These are phyloP conservation scores for Colletotrichum abscissum DNA, from an alignment of 2,329 filamentous ascomycete genomes.

Conservation along the genomic window DNA sequence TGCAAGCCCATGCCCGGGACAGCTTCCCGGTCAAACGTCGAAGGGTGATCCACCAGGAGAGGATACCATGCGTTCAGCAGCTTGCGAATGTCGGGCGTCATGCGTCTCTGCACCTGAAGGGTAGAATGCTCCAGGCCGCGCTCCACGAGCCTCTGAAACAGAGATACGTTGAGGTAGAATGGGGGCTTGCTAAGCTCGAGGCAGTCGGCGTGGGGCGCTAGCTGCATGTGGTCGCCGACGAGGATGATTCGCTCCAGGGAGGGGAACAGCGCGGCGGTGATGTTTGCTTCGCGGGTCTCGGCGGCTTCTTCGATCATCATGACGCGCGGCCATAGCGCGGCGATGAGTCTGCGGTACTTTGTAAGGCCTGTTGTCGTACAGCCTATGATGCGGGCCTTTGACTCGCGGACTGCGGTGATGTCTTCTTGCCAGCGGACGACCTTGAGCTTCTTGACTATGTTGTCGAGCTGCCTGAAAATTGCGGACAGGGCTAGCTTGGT, in stretches of 20 bases:
- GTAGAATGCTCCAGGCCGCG: constrained; percentile 72
- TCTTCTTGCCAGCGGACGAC: constrained; percentile 70
- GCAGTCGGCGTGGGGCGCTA: constrained; percentile 76
- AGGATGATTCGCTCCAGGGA: constrained; percentile 65
- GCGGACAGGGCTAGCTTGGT: constrained; percentile 59
- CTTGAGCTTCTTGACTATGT: constrained; percentile 62
- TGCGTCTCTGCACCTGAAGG: constrained; percentile 74
- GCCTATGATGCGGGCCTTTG: constrained; percentile 64
- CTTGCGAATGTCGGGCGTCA: constrained; percentile 58
- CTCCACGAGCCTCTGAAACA: constrained; percentile 83
- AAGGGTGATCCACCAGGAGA: constrained; percentile 54
- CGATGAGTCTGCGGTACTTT: constrained; percentile 80
- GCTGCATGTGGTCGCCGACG: constrained; percentile 84
- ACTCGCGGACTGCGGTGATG: constrained; percentile 50
- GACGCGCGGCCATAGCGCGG: constrained; percentile 72
- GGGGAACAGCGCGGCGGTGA: constrained; percentile 62
- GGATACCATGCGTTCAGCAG: constrained; percentile 62
- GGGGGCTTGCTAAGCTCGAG: constrained; percentile 68
- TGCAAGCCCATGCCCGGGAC: constrained; percentile 57
- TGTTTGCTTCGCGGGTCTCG: constrained; percentile 76
- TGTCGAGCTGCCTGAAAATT: constrained; percentile 61
- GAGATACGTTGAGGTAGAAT: constrained; percentile 76
- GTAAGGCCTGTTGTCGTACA: constrained; percentile 83
- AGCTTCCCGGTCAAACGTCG: constrained; percentile 46
- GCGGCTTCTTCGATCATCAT: constrained; percentile 85